These are phyloP conservation scores for Neofusicoccum sp. DNA, from an alignment of 2,329 filamentous ascomycete species.

Conservation along the genomic window DNA sequence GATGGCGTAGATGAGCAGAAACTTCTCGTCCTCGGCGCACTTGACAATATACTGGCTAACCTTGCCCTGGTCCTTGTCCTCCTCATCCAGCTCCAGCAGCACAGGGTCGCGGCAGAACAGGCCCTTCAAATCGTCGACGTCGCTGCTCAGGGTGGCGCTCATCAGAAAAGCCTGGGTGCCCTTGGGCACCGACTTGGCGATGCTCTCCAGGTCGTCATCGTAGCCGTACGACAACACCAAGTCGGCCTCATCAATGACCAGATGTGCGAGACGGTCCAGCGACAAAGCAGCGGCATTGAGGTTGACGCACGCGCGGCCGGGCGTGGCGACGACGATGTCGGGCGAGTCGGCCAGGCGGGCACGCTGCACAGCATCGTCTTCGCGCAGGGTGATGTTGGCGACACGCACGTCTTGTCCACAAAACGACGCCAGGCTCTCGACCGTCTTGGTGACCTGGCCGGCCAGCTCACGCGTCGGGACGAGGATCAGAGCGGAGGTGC, in stretches of 20 bases:
- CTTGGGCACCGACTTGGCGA: conserved; percentile 75
- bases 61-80: conserved; percentile 71
- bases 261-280: conserved; percentile 67
- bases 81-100: conserved; percentile 77
- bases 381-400: conserved; percentile 85
- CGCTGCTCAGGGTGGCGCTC: conserved; percentile 86
- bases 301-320: conserved; percentile 76
- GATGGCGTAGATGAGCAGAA: conserved; percentile 86
- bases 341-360: conserved; percentile 82
- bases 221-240: conserved; percentile 92
- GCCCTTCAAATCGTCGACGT: conserved; percentile 80
- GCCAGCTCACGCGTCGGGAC: conserved; percentile 94
- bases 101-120: conserved; percentile 82
- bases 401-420: conserved; percentile 80
- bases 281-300: conserved; percentile 70
- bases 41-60: conserved; percentile 86
- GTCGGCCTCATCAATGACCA: conserved; percentile 94
- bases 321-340: conserved; percentile 88
- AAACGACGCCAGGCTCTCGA: conserved; percentile 74
- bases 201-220: conserved; percentile 79
- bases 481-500: conserved; percentile 77
- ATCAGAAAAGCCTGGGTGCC: conserved; percentile 89
- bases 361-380: conserved; percentile 83
- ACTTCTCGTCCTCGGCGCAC: conserved; percentile 97
- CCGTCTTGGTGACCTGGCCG: conserved; percentile 79